Conservation (phyloP, 2,329 filamentous ascomycete species). For the Penicillium sp. region DNA sequence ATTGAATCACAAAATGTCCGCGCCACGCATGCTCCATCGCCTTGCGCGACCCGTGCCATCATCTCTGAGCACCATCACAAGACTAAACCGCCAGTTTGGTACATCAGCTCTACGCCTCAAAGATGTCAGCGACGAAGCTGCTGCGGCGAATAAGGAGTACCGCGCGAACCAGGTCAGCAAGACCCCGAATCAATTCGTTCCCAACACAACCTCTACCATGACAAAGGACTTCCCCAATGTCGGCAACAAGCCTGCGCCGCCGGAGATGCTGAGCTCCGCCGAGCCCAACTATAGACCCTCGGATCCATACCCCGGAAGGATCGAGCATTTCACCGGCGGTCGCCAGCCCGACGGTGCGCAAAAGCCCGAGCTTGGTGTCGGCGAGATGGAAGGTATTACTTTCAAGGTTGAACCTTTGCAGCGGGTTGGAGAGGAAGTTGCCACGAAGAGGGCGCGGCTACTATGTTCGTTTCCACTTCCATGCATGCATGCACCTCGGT, state of each 20-base stretch:
- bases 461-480: conserved; percentile 51
- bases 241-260: conserved; percentile 57
- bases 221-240: conserved; percentile 62
- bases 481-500: neutral
- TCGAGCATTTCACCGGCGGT: conserved; percentile 64
- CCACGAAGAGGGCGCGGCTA: conserved; percentile 85
- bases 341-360: conserved; percentile 54
- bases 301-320: conserved; percentile 62
- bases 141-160: conserved; percentile 55
- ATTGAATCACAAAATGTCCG: conserved; percentile 43
- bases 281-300: conserved; percentile 58
- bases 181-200: conserved; percentile 60
- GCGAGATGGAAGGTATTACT: conserved; percentile 80
- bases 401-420: conserved; percentile 91
- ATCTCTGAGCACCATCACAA: conserved; percentile 24
- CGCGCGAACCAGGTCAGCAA: conserved; percentile 58
- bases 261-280: conserved; percentile 59
- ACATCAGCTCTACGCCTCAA: conserved; percentile 34
- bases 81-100: conserved; percentile 33
- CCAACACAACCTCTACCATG: conserved; percentile 64
- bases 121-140: conserved; percentile 52
- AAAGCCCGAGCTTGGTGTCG: conserved; percentile 71
- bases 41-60: conserved; percentile 42
- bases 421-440: conserved; percentile 75
- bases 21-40: conserved; percentile 47